Base-by-base conservation (phyloP, 1,139 yeast species). In the Geotrichum klebahnii region DNA sequence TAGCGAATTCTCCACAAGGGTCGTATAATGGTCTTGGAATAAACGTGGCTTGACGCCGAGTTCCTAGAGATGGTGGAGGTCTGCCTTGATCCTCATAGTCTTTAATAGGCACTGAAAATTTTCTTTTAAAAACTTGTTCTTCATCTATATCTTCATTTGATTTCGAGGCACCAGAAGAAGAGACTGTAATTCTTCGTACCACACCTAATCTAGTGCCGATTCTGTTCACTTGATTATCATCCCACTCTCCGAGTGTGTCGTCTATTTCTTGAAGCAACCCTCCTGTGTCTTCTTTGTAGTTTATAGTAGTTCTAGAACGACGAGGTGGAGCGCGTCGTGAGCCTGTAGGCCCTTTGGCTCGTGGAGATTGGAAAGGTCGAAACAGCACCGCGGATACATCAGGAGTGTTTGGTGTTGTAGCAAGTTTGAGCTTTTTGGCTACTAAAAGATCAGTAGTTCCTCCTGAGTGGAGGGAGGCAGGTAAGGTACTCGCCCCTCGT, bases 11-110 rank as follows among this genome's bases (percentile, higher is more conserved):
- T 55, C 84, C 88, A 48, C 83, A 76, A 0, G 99, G 98, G 67
- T 92, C 98, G 64, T 90, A 95, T 16, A 92, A 73, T 0, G 98
- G 95, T 52, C 92, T 72, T 2, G 98, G 96, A 14, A 89, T 87
- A 44, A 86, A 67, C 2, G 79, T 74, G 0, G 82, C 77, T 57
- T 81, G 80, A 36, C 83, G 78, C 55, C 84, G 78, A 48, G 89
- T 88, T 0, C 97, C 97, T 53, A 90, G 70, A 0, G 89, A 81
- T 0, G 94, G 90, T 1, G 95, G 87, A 0, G 90, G 84, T 19
- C 50, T 44, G 28, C 72, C 58, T 3, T 53, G 46, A 24, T 53
- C 50, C 5, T 56, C 54, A 53, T 62, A 56, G 55, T 66, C 47
- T 56, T 61, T 65, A 48, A 74, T 43, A 1, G 79, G 79, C 9